Base-by-base conservation (phyloP, 148 eudicot genomes). In the Euryodendron excelsum region DNA sequence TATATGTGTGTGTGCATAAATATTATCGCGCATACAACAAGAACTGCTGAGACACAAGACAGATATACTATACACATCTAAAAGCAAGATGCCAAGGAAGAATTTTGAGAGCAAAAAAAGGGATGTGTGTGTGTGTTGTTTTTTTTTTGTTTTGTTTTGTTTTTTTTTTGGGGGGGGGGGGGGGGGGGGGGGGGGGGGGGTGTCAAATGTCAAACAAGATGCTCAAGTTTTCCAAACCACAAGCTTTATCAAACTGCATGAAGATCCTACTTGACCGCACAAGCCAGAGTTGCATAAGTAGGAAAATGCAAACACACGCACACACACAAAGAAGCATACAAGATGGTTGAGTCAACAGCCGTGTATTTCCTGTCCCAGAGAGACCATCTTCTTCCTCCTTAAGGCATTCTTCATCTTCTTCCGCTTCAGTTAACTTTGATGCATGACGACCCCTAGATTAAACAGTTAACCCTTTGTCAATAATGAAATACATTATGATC, bases 351-450 rank as follows among this genome's bases (percentile, higher is more conserved):
- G 82, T 86, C 77, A 96, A 36, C 76, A 96, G 92, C 78, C 99
- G 86, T 53, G 99, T 96, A 82, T 82, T 91, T 66, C 92, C 97
- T 74, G 93, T 21, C 60, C 94, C 99, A 74, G 98, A 79, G 20
- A 88, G 84, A 23, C 83, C 89, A 79, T 82, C 89, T 82, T 96
- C 99, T 85, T 96, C 99, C 86, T 93, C 99, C 82, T 96, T 96
- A 21, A 96, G 90, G 71, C 82, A 93, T 75, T 89, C 99, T 67
- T 93, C 98, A 73, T 96, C 99, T 85, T 96, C 99, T 87, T 96
- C 99, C 79, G 91, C 98, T 87, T 96, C 99, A 28, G 98, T 96
- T 65, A 96, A 62, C 82, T 93, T 96, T 48, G 99, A 96, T 67
- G 99, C 99, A 93, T 96, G 99, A 12, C 99, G 95, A 47, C 99